Conservation (phyloP, 352 stramenopile genomes). For the Phytopythium ostracodes region DNA sequence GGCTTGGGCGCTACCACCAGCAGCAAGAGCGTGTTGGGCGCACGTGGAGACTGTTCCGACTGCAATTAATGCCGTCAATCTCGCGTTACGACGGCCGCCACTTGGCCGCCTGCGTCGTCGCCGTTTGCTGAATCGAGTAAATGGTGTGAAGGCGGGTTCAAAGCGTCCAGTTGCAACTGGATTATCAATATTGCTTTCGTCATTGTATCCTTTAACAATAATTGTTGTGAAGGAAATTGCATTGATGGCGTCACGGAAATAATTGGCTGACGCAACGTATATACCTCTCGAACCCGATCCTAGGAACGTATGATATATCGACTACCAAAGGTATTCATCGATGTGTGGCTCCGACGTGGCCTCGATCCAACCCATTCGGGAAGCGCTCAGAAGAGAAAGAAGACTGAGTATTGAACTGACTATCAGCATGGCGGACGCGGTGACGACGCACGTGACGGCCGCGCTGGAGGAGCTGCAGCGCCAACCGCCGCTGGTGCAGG, state of each 20-base stretch:
- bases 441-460: slow-evolving; percentile 27
- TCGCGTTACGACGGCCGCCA: too few relatives aligned
- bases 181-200: not conserved
- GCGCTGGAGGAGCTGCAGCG: slow-evolving; percentile 16
- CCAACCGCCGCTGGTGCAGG: slow-evolving; percentile 37
- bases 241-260: too few relatives aligned
- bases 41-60: not conserved
- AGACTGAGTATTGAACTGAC: not conserved
- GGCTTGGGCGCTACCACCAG: not conserved
- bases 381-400: not conserved
- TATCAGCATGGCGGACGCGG: slow-evolving; percentile 16
- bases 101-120: not conserved
- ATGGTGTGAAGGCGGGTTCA: not conserved
- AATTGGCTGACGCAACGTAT: too few relatives aligned
- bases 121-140: not conserved
- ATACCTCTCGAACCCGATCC: too few relatives aligned
- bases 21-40: not conserved
- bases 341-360: not conserved
- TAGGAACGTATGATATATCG: too few relatives aligned
- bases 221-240: too few relatives aligned
- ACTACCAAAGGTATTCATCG: too few relatives aligned
- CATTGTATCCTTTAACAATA: too few relatives aligned
- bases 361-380: too few relatives aligned
- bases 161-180: not conserved
- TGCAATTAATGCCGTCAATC: not conserved